Evolutionary conservation across 2,329 filamentous ascomycete species (phyloP), one percentile per base, ranked within the genome.

Genomic region (Chaetomium sp.): DNA sequence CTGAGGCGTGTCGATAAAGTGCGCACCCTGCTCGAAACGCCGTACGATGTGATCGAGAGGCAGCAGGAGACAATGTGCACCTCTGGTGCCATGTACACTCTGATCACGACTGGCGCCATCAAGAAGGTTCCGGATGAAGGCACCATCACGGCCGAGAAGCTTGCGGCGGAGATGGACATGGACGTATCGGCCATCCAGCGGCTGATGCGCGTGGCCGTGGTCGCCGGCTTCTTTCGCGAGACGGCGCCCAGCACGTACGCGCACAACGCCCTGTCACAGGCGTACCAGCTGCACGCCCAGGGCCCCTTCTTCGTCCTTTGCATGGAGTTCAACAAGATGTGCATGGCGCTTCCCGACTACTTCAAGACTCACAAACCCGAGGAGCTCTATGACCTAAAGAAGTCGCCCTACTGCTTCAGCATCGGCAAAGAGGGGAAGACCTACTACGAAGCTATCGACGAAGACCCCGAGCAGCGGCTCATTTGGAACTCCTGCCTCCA

Each of bases 401-500:
- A 76, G 60, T 75, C 74, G 2, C 75, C 75, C 6, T 74, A 62
- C 45, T 64, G 62, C 42, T 70, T 62, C 35, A 53, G 60, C 31
- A 33, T 64, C 33, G 66, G 68, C 56, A 60, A 63, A 38, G 68
- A 70, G 50, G 68, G 68, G 3, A 64, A 60, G 56, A 64, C 74
- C 7, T 77, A 77, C 62, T 77, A 76, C 21, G 74, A 76, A 57
- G 67, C 74, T 2, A 62, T 77, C 7, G 75, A 77, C 13, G 54
- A 67, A 4, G 69, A 75, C 45, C 67, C 67, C 7, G 72, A 74
- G 49, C 69, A 69, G n/a, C 73, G 75, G 7, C 68, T 71, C 16
- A 65, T 75, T n/a, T 77, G 75, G 75, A 75, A 77, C 58, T 66
- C 67, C 21, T 74, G 71, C 50, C 72, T 77, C 68, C 70, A 73